Evolutionary conservation across 2,329 filamentous ascomycete genomes (phyloP).

Genomic region (Fusarium sterilihyphosum): DNA sequence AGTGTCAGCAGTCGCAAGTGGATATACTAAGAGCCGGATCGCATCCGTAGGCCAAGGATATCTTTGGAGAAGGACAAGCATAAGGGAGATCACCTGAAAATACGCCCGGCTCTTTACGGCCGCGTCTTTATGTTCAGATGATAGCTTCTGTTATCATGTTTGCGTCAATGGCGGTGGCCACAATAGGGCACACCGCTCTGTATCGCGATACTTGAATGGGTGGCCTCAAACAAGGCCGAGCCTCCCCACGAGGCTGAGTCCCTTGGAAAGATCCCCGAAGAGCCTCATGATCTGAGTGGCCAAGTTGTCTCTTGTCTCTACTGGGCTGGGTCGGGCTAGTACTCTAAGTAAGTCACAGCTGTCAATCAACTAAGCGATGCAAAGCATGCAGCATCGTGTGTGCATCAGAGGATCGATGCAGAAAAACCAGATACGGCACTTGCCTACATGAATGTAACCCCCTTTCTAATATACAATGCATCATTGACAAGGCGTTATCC

Average conservation of each 20-base stretch:
- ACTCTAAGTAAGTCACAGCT: neutral
- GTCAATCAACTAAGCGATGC: constrained; percentile 5
- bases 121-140: neutral
- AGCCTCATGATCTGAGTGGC: neutral
- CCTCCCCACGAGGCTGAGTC: constrained; percentile 7
- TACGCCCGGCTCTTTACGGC: neutral
- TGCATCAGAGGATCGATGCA: constrained; percentile 7
- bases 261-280: neutral
- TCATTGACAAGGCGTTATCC: neutral
- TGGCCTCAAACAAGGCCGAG: constrained; percentile 10
- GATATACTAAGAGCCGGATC: neutral
- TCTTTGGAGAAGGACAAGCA: neutral
- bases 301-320: neutral
- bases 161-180: neutral
- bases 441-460: neutral
- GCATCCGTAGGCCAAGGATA: neutral
- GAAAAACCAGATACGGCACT: neutral
- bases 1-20: neutral
- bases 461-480: neutral
- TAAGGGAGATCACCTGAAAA: neutral
- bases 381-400: constrained; percentile 3
- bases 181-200: constrained; percentile 4
- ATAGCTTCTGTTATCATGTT: neutral
- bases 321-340: neutral
- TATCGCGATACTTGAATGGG: neutral